Evolutionary conservation across 2,329 filamentous ascomycete species (phyloP), one percentile per base, ranked within the genome.

Genomic region (Penicillium sp.): DNA sequence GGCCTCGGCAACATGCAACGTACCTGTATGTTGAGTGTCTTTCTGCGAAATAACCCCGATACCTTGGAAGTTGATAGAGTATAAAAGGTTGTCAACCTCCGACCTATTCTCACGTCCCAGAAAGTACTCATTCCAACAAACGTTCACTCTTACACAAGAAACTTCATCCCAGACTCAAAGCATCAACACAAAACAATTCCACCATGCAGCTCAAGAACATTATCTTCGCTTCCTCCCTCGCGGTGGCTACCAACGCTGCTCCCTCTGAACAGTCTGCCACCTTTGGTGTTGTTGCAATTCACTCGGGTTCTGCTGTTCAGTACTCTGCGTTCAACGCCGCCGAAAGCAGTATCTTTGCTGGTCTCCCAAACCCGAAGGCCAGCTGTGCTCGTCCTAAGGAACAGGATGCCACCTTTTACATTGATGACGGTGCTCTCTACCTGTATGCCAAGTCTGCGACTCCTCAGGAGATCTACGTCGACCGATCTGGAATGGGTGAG

Each of bases 401-500:
- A 36, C 61, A 77, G 57, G 69, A 64, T 31, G 83, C 82, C 46
- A 82, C 77, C 36, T 84, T 87, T 70, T 71, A 72, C 60, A 69
- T 85, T 61, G 48, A 75, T 36, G 71, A 81, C 42, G 73, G 72
- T 43, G 73, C 73, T 40, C 75, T 84, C 24, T 78, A 69, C 66
- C 77, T 87, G 28, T 84, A 79, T 70, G 76, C 75, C 29, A 59
- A 64, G 23, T 70, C 71, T 19, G 73, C 70, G 4, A 72, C 71
- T 40, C 70, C 71, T 2, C 84, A 86, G 73, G 70, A 79, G 62
- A 54, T 82, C 47, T 86, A 65, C 58, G 79, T 79, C 36, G 83
- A 87, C 68, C 79, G 80, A 40, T 83, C 81, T 42, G 83, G 82
- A 64, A 84, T 85, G 82, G 83, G 81, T 79, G 78, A 37, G 77